A percentile compares a stretch with the other conserved stretches of the same genome.
Evolutionary conservation across 2,329 filamentous ascomycete species (phyloP).

Genomic region (Botrytis fabae): DNA sequence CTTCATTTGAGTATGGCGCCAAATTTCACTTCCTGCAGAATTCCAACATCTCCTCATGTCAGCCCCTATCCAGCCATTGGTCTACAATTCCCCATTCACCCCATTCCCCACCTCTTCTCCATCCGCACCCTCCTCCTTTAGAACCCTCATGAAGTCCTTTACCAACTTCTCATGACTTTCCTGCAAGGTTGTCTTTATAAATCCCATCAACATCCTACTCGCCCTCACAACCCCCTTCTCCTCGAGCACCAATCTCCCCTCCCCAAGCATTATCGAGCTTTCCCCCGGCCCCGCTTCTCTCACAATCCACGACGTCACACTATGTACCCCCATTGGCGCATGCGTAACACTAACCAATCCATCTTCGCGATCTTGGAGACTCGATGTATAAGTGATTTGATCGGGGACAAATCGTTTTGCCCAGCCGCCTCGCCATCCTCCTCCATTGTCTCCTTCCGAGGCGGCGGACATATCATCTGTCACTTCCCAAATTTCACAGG

Average conservation of each 20-base stretch:
- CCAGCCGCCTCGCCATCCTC: constrained; percentile 77
- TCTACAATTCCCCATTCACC: background rate
- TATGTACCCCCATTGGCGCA: constrained; percentile 42
- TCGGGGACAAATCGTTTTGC: constrained; percentile 35
- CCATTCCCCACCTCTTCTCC: background rate
- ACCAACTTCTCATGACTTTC: constrained; percentile 71
- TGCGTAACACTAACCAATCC: constrained; percentile 37
- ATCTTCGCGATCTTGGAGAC: constrained; percentile 29
- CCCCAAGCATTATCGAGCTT: constrained; percentile 45
- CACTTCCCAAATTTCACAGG: constrained; percentile 33
- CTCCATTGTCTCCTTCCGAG: constrained; percentile 57
- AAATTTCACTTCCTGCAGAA: background rate
- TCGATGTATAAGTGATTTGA: constrained; percentile 33
- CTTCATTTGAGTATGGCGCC: background rate
- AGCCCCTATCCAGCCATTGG: background rate
- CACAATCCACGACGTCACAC: constrained; percentile 65
- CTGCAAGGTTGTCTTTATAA: constrained; percentile 79
- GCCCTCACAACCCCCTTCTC: constrained; percentile 81
- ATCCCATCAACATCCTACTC: constrained; percentile 70
- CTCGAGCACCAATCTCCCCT: constrained; percentile 73
- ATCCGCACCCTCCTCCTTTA: constrained; percentile 39
- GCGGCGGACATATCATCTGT: constrained; percentile 42
- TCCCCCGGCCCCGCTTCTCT: constrained; percentile 60
- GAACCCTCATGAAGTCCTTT: constrained; percentile 55
- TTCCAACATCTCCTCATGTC: background rate